Evolutionary conservation across 805 yeast species (phyloP).

Genomic region (Suhomyces pyralidae): DNA sequence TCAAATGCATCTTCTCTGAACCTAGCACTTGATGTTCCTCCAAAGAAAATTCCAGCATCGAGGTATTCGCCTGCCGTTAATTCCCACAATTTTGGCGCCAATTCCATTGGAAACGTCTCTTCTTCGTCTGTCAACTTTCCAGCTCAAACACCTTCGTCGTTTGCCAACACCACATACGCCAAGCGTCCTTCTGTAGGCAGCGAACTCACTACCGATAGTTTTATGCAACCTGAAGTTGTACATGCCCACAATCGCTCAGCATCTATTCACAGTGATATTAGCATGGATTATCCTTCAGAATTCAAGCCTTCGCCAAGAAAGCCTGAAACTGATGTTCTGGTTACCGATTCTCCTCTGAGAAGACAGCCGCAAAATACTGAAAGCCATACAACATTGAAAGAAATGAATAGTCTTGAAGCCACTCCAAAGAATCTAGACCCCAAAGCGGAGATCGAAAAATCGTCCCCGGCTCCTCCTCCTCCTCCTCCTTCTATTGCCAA

Average conservation of each 20-base stretch:
- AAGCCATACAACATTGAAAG: background rate
- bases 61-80: constrained; percentile 3
- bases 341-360: background rate
- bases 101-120: constrained; percentile 14
- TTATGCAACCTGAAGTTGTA: constrained; percentile 10
- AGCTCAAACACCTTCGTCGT: constrained; percentile 1
- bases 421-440: background rate
- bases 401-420: background rate
- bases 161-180: constrained; percentile 4
- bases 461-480: constrained; percentile 3
- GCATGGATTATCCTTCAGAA: constrained; percentile 29
- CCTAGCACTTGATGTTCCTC: constrained; percentile 8
- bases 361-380: background rate
- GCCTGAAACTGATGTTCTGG: background rate
- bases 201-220: constrained; percentile 18
- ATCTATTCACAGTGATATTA: constrained; percentile 31
- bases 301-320: constrained; percentile 16
- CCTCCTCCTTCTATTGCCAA: constrained; percentile 14
- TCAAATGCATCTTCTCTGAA: constrained; percentile 21
- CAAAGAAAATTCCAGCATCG: constrained; percentile 2
- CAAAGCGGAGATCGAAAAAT: background rate
- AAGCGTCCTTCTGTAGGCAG: constrained; percentile 23
- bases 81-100: background rate
- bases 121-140: constrained; percentile 19
- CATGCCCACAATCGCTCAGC: constrained; percentile 23